Evolutionary conservation across 2,329 filamentous ascomycete genomes (phyloP), one percentile per base, ranked within the genome.

Genomic region (Colletotrichum simmondsii): DNA sequence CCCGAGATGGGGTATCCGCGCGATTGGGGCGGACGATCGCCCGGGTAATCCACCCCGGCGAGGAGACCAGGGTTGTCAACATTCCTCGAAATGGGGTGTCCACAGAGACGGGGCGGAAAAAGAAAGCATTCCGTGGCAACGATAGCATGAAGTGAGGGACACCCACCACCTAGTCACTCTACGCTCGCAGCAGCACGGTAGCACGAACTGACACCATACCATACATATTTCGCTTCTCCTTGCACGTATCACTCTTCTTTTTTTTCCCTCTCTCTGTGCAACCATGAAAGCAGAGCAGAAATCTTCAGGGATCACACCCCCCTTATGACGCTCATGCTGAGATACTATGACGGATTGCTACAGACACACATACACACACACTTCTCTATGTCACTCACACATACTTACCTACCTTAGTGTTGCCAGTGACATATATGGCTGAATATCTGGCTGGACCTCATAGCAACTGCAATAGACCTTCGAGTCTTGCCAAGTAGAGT

Each of bases 1-100:
- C 32, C 42, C 53, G 54, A 53, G 54, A 69, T 65, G 60, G 67
- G 64, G 69, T 68, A 42, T 70, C 60, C 70, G 60, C 66, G 46
- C 70, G 60, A 65, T 65, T 70, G 65, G 70, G 66, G 54, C 46
- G n/a, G 57, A 14, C 66, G 70, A 72, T 72, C 70, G 54, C 24
- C 60, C 70, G 65, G 65, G 70, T 59, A 72, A 62, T 58, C 60
- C 61, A 70, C 66, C 70, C 66, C 66, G 42, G 49, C 65, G 59
- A 30, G 56, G 37, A 28, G 42, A 19, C 65, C 57, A 28, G 54
- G 26, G 46, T 35, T 26, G 16, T n/a, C 28, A 28, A 30, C 42
- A 49, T 49, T 49, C 35, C 65, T 60, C 37, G 28, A 35, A 64
- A 63, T 56, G 46, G 61, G 53, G 30, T 57, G 69, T 46, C 69